Evolutionary conservation across 225 moss, liverwort and hornwort genomes (phyloP).

Genomic region (Antitrichia curtipendula): DNA sequence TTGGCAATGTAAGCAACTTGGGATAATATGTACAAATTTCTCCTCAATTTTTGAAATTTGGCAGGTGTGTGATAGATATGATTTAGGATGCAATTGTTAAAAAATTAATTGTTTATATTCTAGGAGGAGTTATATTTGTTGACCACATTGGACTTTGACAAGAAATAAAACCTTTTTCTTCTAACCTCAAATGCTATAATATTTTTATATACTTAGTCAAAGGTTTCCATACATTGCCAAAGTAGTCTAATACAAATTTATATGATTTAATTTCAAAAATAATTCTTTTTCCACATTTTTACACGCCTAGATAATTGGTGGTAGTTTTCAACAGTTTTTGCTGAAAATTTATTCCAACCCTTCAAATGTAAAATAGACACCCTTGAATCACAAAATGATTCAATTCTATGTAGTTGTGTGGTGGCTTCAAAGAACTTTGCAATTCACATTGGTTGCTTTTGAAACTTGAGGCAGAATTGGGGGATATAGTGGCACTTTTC

Average conservation of each 20-base stretch:
- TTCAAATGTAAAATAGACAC: not conserved
- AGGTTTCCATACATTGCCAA: not conserved
- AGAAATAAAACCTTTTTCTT: not conserved
- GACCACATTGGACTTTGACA: not conserved
- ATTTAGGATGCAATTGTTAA: not conserved
- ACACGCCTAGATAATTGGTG: not conserved
- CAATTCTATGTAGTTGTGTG: not conserved
- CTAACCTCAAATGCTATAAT: not conserved
- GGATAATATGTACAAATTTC: not conserved
- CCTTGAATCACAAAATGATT: not conserved
- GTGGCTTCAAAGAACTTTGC: not conserved
- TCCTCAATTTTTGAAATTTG: not conserved
- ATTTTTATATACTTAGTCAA: not conserved
- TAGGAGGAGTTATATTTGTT: not conserved
- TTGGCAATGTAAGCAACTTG: rapidly evolving
- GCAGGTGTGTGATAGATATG: not conserved
- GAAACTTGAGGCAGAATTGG: not conserved
- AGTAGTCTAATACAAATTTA: not conserved
- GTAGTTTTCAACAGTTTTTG: not conserved
- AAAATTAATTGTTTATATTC: not conserved
- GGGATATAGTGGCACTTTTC: rapidly evolving
- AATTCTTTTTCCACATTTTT: not conserved
- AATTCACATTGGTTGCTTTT: not conserved
- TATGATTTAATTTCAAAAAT: no score
- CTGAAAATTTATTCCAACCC: not conserved